Base-by-base conservation (phyloP, 345 rosid species). In the Theobroma cacao region DNA sequence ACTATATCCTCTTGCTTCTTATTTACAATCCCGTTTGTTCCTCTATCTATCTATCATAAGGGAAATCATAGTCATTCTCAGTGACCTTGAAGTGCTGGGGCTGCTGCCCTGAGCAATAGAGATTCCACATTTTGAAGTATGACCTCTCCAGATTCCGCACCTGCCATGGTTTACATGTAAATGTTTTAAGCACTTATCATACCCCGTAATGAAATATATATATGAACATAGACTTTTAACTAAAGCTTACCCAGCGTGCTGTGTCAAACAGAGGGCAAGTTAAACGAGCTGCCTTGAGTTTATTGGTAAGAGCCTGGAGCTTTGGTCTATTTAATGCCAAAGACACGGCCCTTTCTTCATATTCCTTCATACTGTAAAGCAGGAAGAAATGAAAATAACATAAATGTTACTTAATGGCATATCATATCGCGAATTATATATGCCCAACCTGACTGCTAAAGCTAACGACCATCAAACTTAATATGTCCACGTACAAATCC, bases 81-180 rank as follows among this genome's bases (percentile, higher is more conserved):
- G 82, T 79, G 3, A 97, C 99, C 77, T 88, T 93, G 24, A 94
- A 97, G 84, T 90, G 98, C 48, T 87, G 90, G 12, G 97, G 93
- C 63, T 91, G 88, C 86, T 89, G 88, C 50, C 98, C 91, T 0
- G 86, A 82, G 85, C 98, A 91, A 77, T 91, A 87, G 10, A 94
- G 82, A 87, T 85, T 93, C 99, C 98, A 97, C 99, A 97, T 97
- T 84, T 90, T 97, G 79, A 91, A 89, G 86, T 90, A 97, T 14
- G 98, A 81, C 75, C 98, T 83, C 83, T 94, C 99, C 50, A 97
- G 88, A 85, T 97, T 97, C 77, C 84, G 87, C 72, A 97, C 99
- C 98, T 97, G 91, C 79, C 85, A 62, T 38, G 12, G 34, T n/a
- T 30, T 60, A 18, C 4, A n/a, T 14, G 31, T n/a, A 38, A 26